phyloP scores from a whole-genome alignment of 2,329 filamentous ascomycete species.

The Cladosporium sphaerospermum region DNA sequence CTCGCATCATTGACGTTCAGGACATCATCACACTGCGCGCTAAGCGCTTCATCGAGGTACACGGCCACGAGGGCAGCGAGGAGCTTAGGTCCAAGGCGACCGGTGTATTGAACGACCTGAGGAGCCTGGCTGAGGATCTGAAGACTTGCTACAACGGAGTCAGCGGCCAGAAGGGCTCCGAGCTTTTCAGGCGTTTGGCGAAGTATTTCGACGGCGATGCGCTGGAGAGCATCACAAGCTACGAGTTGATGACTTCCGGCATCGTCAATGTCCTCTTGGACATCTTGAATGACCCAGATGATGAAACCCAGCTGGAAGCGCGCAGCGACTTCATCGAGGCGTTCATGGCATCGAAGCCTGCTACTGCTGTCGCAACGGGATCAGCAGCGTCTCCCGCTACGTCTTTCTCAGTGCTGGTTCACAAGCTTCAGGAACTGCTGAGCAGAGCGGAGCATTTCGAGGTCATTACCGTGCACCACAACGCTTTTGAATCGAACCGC shows the following conservation, averaged over 20 bases:
- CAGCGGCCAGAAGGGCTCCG: slow-evolving; percentile 42
- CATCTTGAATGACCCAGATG: slow-evolving; percentile 69
- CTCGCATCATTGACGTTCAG: slow-evolving; percentile 49
- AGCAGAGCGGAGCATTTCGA: slow-evolving; percentile 98
- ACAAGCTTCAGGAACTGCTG: slow-evolving; percentile 90
- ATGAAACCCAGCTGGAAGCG: slow-evolving; percentile 50
- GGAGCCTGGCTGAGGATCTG: slow-evolving; percentile 64
- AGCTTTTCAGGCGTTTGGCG: slow-evolving; percentile 69
- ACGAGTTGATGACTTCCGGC: slow-evolving; percentile 84
- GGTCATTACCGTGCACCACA: slow-evolving; percentile 90
- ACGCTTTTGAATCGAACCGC: slow-evolving; percentile 80
- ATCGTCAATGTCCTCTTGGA: slow-evolving; percentile 78
- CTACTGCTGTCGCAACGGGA: slow-evolving; percentile 56
- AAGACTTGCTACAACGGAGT: slow-evolving; percentile 58
- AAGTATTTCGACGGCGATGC: slow-evolving; percentile 84
- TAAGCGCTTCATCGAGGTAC: slow-evolving; percentile 73
- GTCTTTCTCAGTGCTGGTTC: slow-evolving; percentile 81
- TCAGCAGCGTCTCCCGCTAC: slow-evolving; percentile 66
- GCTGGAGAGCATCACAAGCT: slow-evolving; percentile 88
- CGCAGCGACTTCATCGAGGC: slow-evolving; percentile 81
- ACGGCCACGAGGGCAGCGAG: slow-evolving; percentile 71
- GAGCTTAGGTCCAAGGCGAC: slow-evolving; percentile 72
- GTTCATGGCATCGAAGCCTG: slow-evolving; percentile 74
- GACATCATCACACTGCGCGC: slow-evolving; percentile 70
- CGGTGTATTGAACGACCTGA: slow-evolving; percentile 67